phyloP scores from a whole-genome alignment of 495 filamentous ascomycete genomes.

The Penicillium ochrochloron region DNA sequence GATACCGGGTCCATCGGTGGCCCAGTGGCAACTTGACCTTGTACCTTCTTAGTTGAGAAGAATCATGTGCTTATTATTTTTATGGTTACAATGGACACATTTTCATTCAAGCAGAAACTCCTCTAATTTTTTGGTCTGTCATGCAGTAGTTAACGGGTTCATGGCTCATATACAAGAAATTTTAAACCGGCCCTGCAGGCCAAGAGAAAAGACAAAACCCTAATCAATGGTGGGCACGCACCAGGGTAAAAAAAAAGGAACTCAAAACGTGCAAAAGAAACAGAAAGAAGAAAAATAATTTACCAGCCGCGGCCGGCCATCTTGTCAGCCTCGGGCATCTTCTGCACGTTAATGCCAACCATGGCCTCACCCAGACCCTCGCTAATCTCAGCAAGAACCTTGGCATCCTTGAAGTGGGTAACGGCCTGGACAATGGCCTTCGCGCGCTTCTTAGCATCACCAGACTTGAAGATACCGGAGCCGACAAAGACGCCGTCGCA shows the following conservation, averaged over 20 bases:
- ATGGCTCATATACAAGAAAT: conserved; percentile 12
- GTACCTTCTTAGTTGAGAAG: background rate
- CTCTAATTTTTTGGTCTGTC: conserved; percentile 11
- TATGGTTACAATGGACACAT: too few species aligned
- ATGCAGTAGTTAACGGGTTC: conserved; percentile 11
- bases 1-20: background rate
- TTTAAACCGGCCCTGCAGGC: conserved; percentile 8
- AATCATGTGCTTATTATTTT: background rate
- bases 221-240: background rate
- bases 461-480: conserved; percentile 95
- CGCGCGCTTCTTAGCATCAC: conserved; percentile 83
- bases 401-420: conserved; percentile 85
- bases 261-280: conserved; percentile 20
- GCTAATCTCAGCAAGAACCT: conserved; percentile 84
- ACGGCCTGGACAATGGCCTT: conserved; percentile 94
- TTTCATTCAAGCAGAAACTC: conserved; percentile 1
- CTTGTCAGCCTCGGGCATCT: conserved; percentile 75
- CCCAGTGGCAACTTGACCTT: background rate
- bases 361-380: conserved; percentile 91
- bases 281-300: conserved; percentile 22
- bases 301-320: conserved; percentile 90
- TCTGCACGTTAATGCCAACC: conserved; percentile 85
- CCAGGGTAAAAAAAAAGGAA: conserved; percentile 10
- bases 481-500: conserved; percentile 99
- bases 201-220: conserved; percentile 3